Evolutionary conservation across 495 filamentous ascomycete species (phyloP), one percentile per base, ranked within the genome.

Genomic region (Amorphotheca resinae): DNA sequence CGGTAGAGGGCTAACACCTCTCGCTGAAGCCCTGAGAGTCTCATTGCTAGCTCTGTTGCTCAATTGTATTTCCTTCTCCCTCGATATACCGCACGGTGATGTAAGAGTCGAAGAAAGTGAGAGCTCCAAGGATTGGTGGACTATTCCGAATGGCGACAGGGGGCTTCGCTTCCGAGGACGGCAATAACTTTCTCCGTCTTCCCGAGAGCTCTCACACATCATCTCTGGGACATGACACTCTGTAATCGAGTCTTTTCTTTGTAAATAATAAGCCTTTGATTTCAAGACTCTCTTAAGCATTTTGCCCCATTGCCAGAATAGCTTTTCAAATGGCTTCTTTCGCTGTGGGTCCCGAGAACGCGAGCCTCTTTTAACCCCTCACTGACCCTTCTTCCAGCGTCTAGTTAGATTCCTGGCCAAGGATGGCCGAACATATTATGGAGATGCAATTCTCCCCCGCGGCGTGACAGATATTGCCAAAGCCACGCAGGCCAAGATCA

Each of bases 1-100:
- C 87, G 78, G 54, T 96, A 98, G 8, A 98, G 75, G 26, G 76
- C 68, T 31, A 96, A 60, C 6, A 98, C 88, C 42, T 93, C 83
- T 56, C 76, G 79, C 55, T 98, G 93, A n/a, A 96, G 69, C 26
- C 93, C 93, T 7, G 89, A 93, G 15, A 84, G 69, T 55, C 38
- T 48, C 50, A 55, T 52, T 22, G 33, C 17, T 14, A 17, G 18
- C 22, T 20, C 5, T 23, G 17, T 40, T 28, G 18, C n/a, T 31
- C 40, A 26, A 20, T 20, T 17, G 21, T 44, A 36, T 25, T 23
- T 36, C 18, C 18, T 33, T 16, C 16, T 34, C 4, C 16, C 16
- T 34, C n/a, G n/a, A n/a, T n/a, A n/a, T n/a, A n/a, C n/a, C n/a
- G n/a, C n/a, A n/a, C n/a, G n/a, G n/a, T n/a, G n/a, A n/a, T n/a